Evolutionary conservation across 192 early-diverging fungal species (phyloP).

Genomic region (Helicostylum pulchrum): DNA sequence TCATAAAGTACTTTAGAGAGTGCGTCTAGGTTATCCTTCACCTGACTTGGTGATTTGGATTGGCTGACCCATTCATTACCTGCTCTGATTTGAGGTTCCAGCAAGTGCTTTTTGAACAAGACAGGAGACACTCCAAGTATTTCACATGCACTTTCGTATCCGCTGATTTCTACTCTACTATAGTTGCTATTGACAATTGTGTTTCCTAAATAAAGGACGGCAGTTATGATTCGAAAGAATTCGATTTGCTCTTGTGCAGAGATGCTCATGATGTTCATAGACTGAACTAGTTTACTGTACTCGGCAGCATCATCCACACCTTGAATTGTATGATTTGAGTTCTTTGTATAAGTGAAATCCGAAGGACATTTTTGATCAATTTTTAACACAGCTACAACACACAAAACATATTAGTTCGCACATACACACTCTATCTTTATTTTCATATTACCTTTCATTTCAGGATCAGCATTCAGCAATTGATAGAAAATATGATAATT

Average conservation of each 20-base stretch:
- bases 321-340: conserved; percentile 84
- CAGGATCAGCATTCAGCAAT: conserved; percentile 81
- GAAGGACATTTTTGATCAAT: conserved; percentile 8
- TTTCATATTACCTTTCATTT: conserved; percentile 58
- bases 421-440: no score
- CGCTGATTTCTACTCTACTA: conserved; percentile 70
- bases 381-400: conserved; percentile 2
- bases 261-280: conserved; percentile 85
- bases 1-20: conserved; percentile 90
- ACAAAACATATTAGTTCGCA: neutral
- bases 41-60: conserved; percentile 81
- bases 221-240: conserved; percentile 79
- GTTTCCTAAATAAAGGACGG: conserved; percentile 92
- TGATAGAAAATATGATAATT: conserved; percentile 99
- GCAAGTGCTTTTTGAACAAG: conserved; percentile 81
- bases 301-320: conserved; percentile 90
- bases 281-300: conserved; percentile 72
- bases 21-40: conserved; percentile 87
- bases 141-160: conserved; percentile 88
- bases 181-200: conserved; percentile 70
- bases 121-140: conserved; percentile 84
- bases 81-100: conserved; percentile 90
- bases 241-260: conserved; percentile 72
- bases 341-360: conserved; percentile 66
- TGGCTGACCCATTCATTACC: conserved; percentile 96